Conservation (phyloP, 257 asterid genomes). For the Ajuga chamaepitys region DNA sequence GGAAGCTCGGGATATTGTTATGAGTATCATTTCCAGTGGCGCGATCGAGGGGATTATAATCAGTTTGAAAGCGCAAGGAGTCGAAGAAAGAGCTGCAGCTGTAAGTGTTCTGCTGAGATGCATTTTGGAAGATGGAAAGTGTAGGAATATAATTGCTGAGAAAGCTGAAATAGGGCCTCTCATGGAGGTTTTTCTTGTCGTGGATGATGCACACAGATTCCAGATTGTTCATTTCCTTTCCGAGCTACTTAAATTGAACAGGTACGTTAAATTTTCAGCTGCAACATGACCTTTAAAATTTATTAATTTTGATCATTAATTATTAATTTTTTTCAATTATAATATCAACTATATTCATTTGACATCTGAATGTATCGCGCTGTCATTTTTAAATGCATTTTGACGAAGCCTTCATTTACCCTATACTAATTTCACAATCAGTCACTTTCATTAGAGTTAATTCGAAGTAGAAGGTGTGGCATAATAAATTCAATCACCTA, state of each 20-base stretch:
- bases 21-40: conserved; percentile 25
- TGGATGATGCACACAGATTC: conserved; percentile 38
- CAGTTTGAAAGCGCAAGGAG: conserved; percentile 38
- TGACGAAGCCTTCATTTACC: too few relatives aligned
- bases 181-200: conserved; percentile 42
- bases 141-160: conserved; percentile 58
- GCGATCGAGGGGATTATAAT: conserved; percentile 30
- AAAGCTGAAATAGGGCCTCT: conserved; percentile 44
- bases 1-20: conserved; percentile 26
- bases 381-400: too few relatives aligned
- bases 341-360: too few relatives aligned
- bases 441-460: too few relatives aligned
- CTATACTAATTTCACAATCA: too few relatives aligned
- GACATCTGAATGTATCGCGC: too few relatives aligned
- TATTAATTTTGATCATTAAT: too few relatives aligned
- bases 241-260: conserved; percentile 61
- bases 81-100: conserved; percentile 52
- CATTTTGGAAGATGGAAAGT: conserved; percentile 62
- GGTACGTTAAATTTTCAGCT: too few relatives aligned
- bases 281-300: too few relatives aligned
- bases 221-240: conserved; percentile 62
- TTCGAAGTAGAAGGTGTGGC: too few relatives aligned
- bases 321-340: background rate
- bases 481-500: too few relatives aligned
- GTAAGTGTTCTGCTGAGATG: conserved; percentile 60